A percentile compares a stretch with the other conserved stretches of the same genome.
Conservation (phyloP, 495 filamentous ascomycete genomes). For the Lophiostoma macrostomum region DNA sequence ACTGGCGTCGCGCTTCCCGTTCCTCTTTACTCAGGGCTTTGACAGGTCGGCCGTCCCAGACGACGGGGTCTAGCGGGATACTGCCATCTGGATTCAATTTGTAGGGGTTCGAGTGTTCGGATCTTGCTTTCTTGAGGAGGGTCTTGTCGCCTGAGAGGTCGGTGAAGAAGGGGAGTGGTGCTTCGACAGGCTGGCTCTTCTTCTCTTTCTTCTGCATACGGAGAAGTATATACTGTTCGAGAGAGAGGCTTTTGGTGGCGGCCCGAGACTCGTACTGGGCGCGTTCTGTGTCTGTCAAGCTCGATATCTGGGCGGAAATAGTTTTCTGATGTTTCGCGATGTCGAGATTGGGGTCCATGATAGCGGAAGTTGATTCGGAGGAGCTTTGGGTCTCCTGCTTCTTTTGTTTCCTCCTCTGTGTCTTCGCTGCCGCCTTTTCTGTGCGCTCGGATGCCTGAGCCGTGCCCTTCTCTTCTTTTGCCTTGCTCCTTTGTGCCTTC, state of each 20-base stretch:
- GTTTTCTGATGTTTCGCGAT: background rate
- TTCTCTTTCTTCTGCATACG: slow-evolving; percentile 28
- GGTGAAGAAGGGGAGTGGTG: slow-evolving; percentile 11
- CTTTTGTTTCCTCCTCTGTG: background rate
- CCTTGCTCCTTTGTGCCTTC: background rate
- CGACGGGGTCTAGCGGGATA: slow-evolving; percentile 23
- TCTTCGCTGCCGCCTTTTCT: background rate
- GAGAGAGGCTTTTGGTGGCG: slow-evolving; percentile 19
- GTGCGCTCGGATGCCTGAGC: background rate
- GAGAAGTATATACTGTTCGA: slow-evolving; percentile 30
- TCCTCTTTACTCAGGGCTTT: slow-evolving; percentile 27
- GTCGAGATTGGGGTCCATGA: background rate
- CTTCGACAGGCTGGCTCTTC: slow-evolving; percentile 4
- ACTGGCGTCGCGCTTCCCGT: slow-evolving; percentile 20
- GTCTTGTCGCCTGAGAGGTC: slow-evolving; percentile 12
- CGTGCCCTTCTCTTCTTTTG: background rate
- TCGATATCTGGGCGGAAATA: slow-evolving; percentile 7
- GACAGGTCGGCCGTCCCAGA: slow-evolving; percentile 26
- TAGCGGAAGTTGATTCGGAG: slow-evolving; percentile 4
- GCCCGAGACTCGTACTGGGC: slow-evolving; percentile 23
- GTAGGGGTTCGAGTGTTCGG: background rate
- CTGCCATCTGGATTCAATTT: slow-evolving; percentile 7
- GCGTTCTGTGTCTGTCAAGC: slow-evolving; percentile 10
- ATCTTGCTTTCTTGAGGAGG: slow-evolving; percentile 5
- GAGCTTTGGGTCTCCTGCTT: background rate